phyloP scores from a whole-genome alignment of 768 basidiomycete species.

The Auriscalpium microsporum region DNA sequence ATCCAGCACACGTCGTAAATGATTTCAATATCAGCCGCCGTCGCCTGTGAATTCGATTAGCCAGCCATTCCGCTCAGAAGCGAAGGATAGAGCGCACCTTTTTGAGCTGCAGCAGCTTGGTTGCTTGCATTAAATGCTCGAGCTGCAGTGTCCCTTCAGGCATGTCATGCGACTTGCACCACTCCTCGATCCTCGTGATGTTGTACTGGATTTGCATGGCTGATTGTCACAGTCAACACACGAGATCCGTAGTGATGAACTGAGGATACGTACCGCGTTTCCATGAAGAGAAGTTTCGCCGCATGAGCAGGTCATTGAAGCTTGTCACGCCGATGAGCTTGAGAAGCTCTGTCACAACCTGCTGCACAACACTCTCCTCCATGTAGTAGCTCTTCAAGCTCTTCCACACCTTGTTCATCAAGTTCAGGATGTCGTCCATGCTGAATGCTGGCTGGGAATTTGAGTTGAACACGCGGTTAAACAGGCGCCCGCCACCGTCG shows the following conservation, averaged over 20 bases:
- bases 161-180: slow-evolving; percentile 99
- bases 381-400: slow-evolving; percentile 97
- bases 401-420: slow-evolving; percentile 97
- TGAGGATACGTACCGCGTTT: slow-evolving; percentile 72
- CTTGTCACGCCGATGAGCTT: slow-evolving; percentile 94
- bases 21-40: slow-evolving; percentile 93
- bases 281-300: slow-evolving; percentile 99
- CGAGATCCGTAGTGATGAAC: background rate
- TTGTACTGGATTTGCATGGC: slow-evolving; percentile 99
- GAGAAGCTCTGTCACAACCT: slow-evolving; percentile 89
- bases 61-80: background rate
- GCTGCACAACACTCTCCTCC: slow-evolving; percentile 95
- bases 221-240: slow-evolving; percentile 23
- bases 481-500: slow-evolving; percentile 87
- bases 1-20: slow-evolving; percentile 99
- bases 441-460: slow-evolving; percentile 85
- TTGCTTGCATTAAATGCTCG: slow-evolving; percentile 99
- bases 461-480: slow-evolving; percentile 84
- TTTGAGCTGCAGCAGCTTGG: slow-evolving; percentile 94
- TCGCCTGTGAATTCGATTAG: slow-evolving; percentile 45
- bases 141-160: slow-evolving; percentile 96
- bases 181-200: slow-evolving; percentile 94
- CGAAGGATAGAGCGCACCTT: slow-evolving; percentile 47
- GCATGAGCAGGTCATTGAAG: slow-evolving; percentile 97
- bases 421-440: slow-evolving; percentile 97